These are phyloP conservation scores for Dinochytrium kinnereticum DNA, from an alignment of 371 early-diverging fungal genomes.

Conservation along the genomic window DNA sequence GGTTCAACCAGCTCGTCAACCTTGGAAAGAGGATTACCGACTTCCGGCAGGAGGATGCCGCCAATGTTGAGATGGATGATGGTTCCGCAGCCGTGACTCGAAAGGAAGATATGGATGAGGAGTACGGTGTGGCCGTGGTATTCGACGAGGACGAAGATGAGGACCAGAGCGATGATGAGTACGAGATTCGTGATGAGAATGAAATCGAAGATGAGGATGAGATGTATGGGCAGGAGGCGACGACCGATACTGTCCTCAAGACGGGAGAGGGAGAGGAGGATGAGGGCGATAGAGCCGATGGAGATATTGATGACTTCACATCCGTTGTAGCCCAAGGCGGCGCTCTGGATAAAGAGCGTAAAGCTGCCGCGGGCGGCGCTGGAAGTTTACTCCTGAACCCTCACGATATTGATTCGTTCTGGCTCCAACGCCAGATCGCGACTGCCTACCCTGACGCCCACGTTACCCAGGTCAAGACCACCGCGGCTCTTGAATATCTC, in stretches of 20 bases:
- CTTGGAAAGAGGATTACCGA: slow-evolving; percentile 95
- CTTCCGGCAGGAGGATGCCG: slow-evolving; percentile 54
- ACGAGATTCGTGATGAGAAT: slow-evolving; percentile 55
- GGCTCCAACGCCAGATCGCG: slow-evolving; percentile 91
- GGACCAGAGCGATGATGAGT: slow-evolving; percentile 59
- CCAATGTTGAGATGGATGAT: slow-evolving; percentile 35
- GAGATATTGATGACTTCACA: slow-evolving; percentile 55
- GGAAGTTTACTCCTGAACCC: slow-evolving; percentile 48
- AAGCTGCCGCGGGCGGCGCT: not conserved
- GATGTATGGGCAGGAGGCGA: slow-evolving; percentile 54
- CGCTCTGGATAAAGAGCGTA: not conserved
- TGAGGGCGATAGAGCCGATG: slow-evolving; percentile 48
- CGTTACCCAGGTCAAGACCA: slow-evolving; percentile 85
- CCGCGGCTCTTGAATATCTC: slow-evolving; percentile 75
- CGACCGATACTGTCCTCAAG: slow-evolving; percentile 51
- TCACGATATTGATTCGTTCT: slow-evolving; percentile 95
- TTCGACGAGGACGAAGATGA: slow-evolving; percentile 61
- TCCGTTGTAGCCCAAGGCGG: slow-evolving; percentile 32
- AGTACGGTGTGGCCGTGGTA: slow-evolving; percentile 72
- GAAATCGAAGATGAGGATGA: slow-evolving; percentile 55
- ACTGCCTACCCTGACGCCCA: slow-evolving; percentile 83
- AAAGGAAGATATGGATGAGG: slow-evolving; percentile 56
- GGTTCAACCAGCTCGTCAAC: slow-evolving; percentile 86
- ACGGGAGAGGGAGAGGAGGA: slow-evolving; percentile 47
- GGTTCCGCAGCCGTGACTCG: slow-evolving; percentile 29